Base-by-base conservation (phyloP, 495 filamentous ascomycete genomes). In the Podospora appendiculata region DNA sequence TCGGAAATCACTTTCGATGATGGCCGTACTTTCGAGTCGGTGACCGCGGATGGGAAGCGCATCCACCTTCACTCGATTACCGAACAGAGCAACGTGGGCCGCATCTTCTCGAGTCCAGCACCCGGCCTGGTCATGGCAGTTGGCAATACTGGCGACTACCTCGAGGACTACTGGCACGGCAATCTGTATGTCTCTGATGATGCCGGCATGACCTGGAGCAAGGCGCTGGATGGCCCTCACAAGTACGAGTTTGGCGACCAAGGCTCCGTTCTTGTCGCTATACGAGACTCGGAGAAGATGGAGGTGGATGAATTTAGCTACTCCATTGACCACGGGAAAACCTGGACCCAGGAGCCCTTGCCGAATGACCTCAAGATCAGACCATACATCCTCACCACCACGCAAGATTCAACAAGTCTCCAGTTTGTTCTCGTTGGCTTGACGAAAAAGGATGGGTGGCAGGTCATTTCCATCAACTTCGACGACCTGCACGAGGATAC, bases 191-290 rank as follows among this genome's bases (percentile, higher is more conserved):
- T 96, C 39, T 96, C 93, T 1, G 89, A 95, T 55, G 86, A 97
- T 67, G 93, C 90, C 5, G 93, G 93, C 39, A 63, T 85, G 50
- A 95, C 83, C 11, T 98, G 93, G 93, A 77, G 58, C 6, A 69
- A 75, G 56, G 88, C 83, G 1, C 75, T 84, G 6, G 71, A 90
- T 17, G 85, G 85, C n/a, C 84, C 91, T 6, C 90, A 97, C 66
- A 92, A 87, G 63, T 97, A 95, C 67, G 90, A 95, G 60, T 91
- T 96, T 67, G 93, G 92, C 32, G 90, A 95, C 55, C 82, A 92
- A 57, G 93, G 93, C 6, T 86, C 90, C 18, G 80, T 97, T 18
- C 73, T 98, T 4, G 76, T 95, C 35, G 93, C 93, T 8, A 71
- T 96, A 39, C 71, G 74, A 35, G 89, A 95, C 57, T 87, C 86